A percentile compares a stretch with the other conserved stretches of the same genome.
phyloP scores from a whole-genome alignment of 202 grass and related monocot species.

The Elaeis oleifera region DNA sequence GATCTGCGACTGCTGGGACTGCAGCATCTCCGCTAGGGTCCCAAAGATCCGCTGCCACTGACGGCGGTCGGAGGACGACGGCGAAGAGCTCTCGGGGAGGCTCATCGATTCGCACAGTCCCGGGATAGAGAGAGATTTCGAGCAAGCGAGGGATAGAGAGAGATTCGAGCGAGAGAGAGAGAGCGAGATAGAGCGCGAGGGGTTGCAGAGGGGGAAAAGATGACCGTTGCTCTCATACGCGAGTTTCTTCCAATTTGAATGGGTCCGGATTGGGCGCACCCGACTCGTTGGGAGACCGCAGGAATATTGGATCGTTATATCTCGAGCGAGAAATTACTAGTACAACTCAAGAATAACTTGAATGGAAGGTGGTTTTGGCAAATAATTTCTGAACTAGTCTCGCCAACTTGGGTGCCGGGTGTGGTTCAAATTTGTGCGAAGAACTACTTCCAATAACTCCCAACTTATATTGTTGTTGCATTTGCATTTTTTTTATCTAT shows the following conservation, averaged over 20 bases:
- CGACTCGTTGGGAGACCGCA: not conserved
- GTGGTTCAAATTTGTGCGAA: too few species aligned
- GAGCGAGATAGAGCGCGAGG: not conserved
- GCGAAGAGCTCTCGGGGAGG: not conserved
- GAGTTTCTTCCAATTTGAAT: not conserved
- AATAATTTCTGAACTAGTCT: too few species aligned
- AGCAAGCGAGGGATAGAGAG: not conserved
- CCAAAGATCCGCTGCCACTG: slow-evolving; percentile 31
- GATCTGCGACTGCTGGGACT: slow-evolving; percentile 30
- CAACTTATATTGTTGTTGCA: too few species aligned
- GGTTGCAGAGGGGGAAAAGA: not conserved
- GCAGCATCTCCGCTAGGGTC: slow-evolving; percentile 30
- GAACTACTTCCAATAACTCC: too few species aligned
- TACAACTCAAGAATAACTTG: too few species aligned
- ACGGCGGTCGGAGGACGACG: not conserved
- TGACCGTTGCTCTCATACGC: not conserved
- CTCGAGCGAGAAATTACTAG: too few species aligned
- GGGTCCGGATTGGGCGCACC: not conserved
- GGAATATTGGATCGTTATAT: too few species aligned
- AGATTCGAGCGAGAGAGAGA: not conserved
- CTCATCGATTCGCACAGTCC: slow-evolving; percentile 25
- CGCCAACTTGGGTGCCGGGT: too few species aligned
- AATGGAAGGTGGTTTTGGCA: too few species aligned
- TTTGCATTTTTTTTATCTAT: too few species aligned
- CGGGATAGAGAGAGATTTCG: not conserved